Evolutionary conservation across 441 rosid species (phyloP).

Genomic region (Capsella rubella): DNA sequence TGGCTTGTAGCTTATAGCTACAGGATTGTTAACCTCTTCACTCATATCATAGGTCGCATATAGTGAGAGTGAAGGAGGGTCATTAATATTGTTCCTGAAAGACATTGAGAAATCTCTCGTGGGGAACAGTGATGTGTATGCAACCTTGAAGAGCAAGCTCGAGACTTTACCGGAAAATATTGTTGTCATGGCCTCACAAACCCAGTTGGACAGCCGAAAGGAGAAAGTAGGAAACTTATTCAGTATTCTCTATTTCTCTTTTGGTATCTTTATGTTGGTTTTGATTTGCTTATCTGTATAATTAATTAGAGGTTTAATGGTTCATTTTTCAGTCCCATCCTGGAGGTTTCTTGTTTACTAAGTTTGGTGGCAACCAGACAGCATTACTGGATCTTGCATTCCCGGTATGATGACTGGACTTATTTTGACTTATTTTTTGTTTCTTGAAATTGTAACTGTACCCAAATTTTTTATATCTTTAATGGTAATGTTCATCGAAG

Average conservation of each 20-base stretch:
- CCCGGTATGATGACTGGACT: conserved; percentile 65
- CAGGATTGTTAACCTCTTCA: conserved; percentile 35
- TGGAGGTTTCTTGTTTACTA: conserved; percentile 94
- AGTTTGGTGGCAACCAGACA: conserved; percentile 95
- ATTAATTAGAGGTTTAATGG: conserved; percentile 15
- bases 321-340: conserved; percentile 80
- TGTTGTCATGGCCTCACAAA: conserved; percentile 87
- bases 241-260: conserved; percentile 7
- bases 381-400: conserved; percentile 94
- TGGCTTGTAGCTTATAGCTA: conserved; percentile 18
- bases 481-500: conserved; percentile 1
- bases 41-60: conserved; percentile 65
- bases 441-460: background rate
- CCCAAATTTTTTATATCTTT: conserved; percentile 11
- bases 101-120: conserved; percentile 90
- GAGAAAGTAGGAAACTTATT: conserved; percentile 72
- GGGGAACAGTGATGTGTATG: conserved; percentile 80
- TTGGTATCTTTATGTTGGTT: conserved; percentile 25
- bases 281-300: conserved; percentile 1
- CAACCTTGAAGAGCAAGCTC: conserved; percentile 74
- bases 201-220: conserved; percentile 91
- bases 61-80: conserved; percentile 73
- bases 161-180: conserved; percentile 81
- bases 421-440: conserved; percentile 10
- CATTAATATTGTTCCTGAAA: conserved; percentile 86